Evolutionary conservation across 805 yeast genomes (phyloP).

Genomic region (Alloascoidea hylecoeti): DNA sequence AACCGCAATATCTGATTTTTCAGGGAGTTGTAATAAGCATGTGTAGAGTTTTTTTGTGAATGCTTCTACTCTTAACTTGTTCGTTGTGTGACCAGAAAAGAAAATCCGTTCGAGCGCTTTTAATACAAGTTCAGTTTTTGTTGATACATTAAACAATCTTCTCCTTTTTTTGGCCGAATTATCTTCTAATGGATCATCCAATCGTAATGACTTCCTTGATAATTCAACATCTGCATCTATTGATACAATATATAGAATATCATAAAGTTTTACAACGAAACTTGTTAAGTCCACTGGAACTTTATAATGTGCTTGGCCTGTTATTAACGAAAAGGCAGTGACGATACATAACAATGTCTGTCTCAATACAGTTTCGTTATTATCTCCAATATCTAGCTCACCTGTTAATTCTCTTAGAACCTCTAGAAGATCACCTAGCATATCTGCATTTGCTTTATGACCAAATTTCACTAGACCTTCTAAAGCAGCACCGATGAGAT

Average conservation of each 20-base stretch:
- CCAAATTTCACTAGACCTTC: conserved; percentile 90
- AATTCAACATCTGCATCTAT: conserved; percentile 78
- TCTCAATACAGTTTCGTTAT: conserved; percentile 40
- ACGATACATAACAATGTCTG: conserved; percentile 72
- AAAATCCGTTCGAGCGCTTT: conserved; percentile 71
- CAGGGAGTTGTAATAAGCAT: conserved; percentile 64
- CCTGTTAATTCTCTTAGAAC: conserved; percentile 71
- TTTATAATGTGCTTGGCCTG: conserved; percentile 59
- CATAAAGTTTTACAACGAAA: conserved; percentile 66
- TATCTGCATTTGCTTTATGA: conserved; percentile 82
- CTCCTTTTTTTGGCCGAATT: conserved; percentile 14
- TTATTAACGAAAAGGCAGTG: conserved; percentile 77
- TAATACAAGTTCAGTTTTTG: conserved; percentile 74
- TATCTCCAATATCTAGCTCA: conserved; percentile 29
- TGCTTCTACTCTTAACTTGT: conserved; percentile 40
- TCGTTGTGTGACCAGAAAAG: conserved; percentile 34
- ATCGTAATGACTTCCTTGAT: conserved; percentile 65
- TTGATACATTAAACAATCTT: conserved; percentile 69
- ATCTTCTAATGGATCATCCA: conserved; percentile 48
- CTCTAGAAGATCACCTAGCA: conserved; percentile 84
- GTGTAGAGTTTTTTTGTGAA: conserved; percentile 72
- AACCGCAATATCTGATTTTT: conserved; percentile 69
- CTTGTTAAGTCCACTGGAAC: conserved; percentile 70
- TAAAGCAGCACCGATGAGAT: conserved; percentile 70
- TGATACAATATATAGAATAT: conserved; percentile 50